phyloP scores from a whole-genome alignment of 73 alveolate species.

The Paramecium octaurelia region DNA sequence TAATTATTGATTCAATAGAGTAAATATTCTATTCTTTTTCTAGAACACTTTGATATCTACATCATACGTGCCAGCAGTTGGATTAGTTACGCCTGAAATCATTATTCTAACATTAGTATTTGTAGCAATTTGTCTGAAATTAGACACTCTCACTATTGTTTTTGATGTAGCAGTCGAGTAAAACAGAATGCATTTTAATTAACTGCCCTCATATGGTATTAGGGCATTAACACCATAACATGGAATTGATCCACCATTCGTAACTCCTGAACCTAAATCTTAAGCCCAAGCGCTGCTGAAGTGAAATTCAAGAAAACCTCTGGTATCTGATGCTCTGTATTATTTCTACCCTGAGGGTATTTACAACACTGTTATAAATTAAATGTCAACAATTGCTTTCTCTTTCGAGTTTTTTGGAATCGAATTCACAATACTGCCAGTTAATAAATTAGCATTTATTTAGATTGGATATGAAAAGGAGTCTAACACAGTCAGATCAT shows the following conservation, averaged over 20 bases:
- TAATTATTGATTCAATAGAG: neutral
- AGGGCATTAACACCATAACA: constrained; percentile 51
- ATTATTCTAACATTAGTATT: constrained; percentile 46
- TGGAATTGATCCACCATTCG: constrained; percentile 41
- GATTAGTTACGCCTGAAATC: constrained; percentile 42
- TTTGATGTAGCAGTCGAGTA: neutral
- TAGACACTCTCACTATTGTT: neutral
- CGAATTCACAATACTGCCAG: constrained; percentile 32
- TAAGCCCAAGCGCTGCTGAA: constrained; percentile 28
- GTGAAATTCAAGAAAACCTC: constrained; percentile 52
- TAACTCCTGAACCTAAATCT: constrained; percentile 41
- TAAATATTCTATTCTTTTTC: neutral
- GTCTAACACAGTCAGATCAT: constrained; percentile 12
- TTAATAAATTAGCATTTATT: constrained; percentile 32
- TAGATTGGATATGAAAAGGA: constrained; percentile 18
- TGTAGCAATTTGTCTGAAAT: constrained; percentile 25
- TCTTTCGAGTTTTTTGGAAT: constrained; percentile 3
- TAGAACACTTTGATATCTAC: neutral
- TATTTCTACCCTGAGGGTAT: constrained; percentile 46
- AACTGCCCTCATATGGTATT: constrained; percentile 48
- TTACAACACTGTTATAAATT: neutral
- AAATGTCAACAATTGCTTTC: constrained; percentile 40
- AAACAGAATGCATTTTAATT: constrained; percentile 18
- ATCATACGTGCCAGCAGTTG: neutral
- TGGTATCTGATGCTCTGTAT: constrained; percentile 34